These are phyloP conservation scores for Capronia epimyces DNA, from an alignment of 2,329 filamentous ascomycete species.

Conservation along the genomic window DNA sequence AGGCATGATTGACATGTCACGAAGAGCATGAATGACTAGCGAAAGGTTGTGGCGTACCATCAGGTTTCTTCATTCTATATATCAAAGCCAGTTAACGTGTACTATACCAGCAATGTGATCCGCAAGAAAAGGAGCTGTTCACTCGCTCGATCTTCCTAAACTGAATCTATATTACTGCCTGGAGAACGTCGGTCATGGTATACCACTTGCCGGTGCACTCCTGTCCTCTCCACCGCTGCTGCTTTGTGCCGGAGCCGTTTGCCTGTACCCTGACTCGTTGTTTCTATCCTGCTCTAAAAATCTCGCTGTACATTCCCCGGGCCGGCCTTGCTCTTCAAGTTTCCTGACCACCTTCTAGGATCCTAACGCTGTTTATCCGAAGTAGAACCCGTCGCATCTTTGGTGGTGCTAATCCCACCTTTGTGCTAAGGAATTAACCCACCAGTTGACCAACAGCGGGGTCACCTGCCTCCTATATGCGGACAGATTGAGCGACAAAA, in stretches of 20 bases:
- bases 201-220: neutral
- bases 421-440: constrained; percentile 64
- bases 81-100: no score
- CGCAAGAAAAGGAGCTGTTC: no score
- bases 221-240: neutral
- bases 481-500: constrained; percentile 22
- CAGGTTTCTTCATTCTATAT: neutral
- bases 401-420: constrained; percentile 63
- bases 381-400: constrained; percentile 62
- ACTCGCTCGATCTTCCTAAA: no score
- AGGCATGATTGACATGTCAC: neutral
- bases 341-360: constrained; percentile 37
- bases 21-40: neutral
- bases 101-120: no score
- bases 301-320: constrained; percentile 40
- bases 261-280: neutral
- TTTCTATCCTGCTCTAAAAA: constrained; percentile 42
- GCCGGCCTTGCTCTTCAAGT: constrained; percentile 44
- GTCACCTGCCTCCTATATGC: constrained; percentile 59
- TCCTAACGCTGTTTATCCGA: constrained; percentile 50
- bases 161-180: no score
- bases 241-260: no score
- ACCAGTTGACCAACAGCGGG: constrained; percentile 64
- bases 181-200: no score
- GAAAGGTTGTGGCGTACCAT: no score